These are phyloP conservation scores for Kalaharituber pfeilii DNA, from an alignment of 2,329 filamentous ascomycete genomes.

Conservation along the genomic window DNA sequence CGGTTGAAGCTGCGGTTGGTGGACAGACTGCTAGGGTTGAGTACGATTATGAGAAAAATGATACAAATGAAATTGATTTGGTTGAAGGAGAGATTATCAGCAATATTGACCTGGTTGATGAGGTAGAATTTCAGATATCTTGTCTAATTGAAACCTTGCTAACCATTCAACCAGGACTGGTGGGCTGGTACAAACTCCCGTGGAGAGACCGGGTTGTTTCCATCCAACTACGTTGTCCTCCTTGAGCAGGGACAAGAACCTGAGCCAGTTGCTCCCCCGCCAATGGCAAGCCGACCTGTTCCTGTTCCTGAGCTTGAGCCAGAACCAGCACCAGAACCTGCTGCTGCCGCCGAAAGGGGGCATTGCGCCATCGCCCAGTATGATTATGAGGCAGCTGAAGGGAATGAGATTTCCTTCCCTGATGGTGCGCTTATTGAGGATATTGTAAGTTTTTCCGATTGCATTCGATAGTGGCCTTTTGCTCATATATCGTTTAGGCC, in stretches of 20 bases:
- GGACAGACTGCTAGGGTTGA: constrained; percentile 62
- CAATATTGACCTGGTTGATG: constrained; percentile 92
- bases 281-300: constrained; percentile 22
- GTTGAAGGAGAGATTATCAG: constrained; percentile 73
- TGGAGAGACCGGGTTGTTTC: constrained; percentile 81
- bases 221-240: constrained; percentile 69
- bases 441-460: constrained; percentile 39
- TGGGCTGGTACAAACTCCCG: constrained; percentile 84
- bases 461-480: constrained; percentile 17
- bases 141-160: background rate
- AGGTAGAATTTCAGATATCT: constrained; percentile 27
- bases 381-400: constrained; percentile 93
- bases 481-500: constrained; percentile 38
- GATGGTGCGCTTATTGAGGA: constrained; percentile 69
- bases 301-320: too few species aligned
- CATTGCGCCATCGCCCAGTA: constrained; percentile 71
- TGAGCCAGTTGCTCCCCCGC: constrained; percentile 13
- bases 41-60: constrained; percentile 94
- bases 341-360: constrained; percentile 29
- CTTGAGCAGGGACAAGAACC: constrained; percentile 26
- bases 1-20: constrained; percentile 25
- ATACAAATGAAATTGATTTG: constrained; percentile 90
- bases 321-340: constrained; percentile 26
- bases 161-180: constrained; percentile 49
- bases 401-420: constrained; percentile 73